Evolutionary conservation across 2,329 filamentous ascomycete species (phyloP).

Genomic region (Cylindrodendrum hubeiense): DNA sequence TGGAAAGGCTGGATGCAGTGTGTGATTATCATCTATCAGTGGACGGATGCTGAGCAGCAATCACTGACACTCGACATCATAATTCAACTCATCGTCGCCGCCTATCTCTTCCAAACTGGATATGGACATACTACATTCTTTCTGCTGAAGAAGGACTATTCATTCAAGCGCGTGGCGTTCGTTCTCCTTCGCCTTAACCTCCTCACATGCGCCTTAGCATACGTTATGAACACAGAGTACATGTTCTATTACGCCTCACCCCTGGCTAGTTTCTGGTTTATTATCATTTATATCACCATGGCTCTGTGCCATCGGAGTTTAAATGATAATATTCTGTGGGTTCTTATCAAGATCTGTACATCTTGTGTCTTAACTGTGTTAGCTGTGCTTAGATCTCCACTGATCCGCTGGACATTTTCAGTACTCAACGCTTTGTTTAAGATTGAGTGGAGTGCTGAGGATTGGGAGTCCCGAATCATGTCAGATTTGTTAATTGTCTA

Average conservation of each 20-base stretch:
- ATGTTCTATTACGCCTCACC: conserved; percentile 68
- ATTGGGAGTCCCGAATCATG: conserved; percentile 62
- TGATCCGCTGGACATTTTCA: conserved; percentile 37
- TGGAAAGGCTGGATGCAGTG: conserved; percentile 76
- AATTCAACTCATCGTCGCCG: conserved; percentile 64
- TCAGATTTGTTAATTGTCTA: conserved; percentile 70
- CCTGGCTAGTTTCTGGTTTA: conserved; percentile 72
- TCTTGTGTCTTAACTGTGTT: conserved; percentile 56
- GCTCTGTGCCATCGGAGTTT: conserved; percentile 50
- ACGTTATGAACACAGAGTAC: conserved; percentile 67
- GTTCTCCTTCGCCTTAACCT: conserved; percentile 70
- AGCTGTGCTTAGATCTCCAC: conserved; percentile 33
- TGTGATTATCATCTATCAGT: conserved; percentile 66
- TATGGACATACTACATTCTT: conserved; percentile 73
- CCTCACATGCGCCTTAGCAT: conserved; percentile 64
- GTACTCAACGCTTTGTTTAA: conserved; percentile 56
- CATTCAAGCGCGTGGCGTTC: conserved; percentile 61
- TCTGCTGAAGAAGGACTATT: conserved; percentile 67
- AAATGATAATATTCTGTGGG: conserved; percentile 57
- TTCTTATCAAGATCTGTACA: conserved; percentile 62
- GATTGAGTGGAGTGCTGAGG: conserved; percentile 61
- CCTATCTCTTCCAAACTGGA: conserved; percentile 72
- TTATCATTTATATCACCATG: conserved; percentile 66
- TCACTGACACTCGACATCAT: conserved; percentile 65
- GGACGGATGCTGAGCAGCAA: conserved; percentile 58